These are phyloP conservation scores for Phytophthora tubulina DNA, from an alignment of 352 stramenopile genomes.

Conservation along the genomic window DNA sequence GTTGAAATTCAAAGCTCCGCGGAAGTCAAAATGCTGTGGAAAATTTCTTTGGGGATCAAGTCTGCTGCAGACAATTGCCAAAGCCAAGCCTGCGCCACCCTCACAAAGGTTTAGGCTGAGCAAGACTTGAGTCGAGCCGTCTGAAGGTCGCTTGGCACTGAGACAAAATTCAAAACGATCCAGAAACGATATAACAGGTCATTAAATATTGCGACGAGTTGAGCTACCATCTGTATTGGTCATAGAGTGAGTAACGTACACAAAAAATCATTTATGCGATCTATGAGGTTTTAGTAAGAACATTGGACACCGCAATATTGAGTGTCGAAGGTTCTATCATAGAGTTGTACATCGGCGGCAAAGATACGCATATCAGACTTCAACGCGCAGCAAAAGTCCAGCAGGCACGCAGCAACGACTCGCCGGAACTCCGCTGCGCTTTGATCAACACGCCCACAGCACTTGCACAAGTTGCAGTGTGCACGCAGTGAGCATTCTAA, in stretches of 20 bases:
- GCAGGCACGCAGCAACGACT: not conserved
- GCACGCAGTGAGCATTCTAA: not conserved
- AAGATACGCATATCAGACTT: conserved; percentile 22
- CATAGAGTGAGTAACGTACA: not conserved
- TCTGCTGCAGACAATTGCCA: too few species aligned
- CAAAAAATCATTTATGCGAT: not conserved
- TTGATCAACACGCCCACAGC: not conserved
- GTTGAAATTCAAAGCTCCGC: too few species aligned
- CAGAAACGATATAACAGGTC: not conserved
- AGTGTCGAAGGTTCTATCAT: conserved; percentile 6
- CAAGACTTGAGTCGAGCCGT: not conserved
- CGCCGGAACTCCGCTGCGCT: not conserved
- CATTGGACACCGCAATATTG: conserved; percentile 9
- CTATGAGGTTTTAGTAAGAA: conserved; percentile 1
- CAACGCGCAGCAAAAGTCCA: not conserved
- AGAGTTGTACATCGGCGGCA: conserved; percentile 19
- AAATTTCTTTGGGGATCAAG: too few species aligned
- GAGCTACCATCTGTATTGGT: not conserved
- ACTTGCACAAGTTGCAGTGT: conserved; percentile 12
- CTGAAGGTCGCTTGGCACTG: not conserved
- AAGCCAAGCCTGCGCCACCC: too few species aligned
- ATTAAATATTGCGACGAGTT: not conserved
- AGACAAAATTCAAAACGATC: not conserved
- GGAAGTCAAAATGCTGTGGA: too few species aligned
- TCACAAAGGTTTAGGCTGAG: not conserved